phyloP scores from a whole-genome alignment of 2,329 filamentous ascomycete species.

The Penicillium sp. region DNA sequence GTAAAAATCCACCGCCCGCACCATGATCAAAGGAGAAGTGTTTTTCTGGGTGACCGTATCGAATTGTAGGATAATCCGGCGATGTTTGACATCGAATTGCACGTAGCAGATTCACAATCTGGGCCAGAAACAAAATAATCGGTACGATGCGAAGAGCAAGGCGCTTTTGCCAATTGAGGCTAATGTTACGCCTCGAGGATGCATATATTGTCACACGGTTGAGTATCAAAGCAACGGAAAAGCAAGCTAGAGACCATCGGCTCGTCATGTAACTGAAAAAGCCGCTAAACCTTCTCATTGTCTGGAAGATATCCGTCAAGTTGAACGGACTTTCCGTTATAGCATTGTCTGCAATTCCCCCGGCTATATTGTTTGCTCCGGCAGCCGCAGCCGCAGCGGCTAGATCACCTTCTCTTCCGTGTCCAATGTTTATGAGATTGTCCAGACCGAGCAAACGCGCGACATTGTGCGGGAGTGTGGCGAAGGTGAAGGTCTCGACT shows the following conservation, averaged over 20 bases:
- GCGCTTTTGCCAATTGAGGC: conserved; percentile 68
- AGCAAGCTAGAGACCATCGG: conserved; percentile 85
- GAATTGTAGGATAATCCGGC: conserved; percentile 63
- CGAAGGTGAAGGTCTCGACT: conserved; percentile 33
- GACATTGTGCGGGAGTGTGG: conserved; percentile 31
- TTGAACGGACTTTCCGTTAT: conserved; percentile 32
- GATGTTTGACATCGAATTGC: conserved; percentile 91
- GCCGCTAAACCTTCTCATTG: conserved; percentile 68
- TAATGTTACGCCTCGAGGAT: conserved; percentile 76
- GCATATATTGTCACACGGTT: conserved; percentile 94
- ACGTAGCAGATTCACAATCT: conserved; percentile 68
- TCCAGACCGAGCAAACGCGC: conserved; percentile 27
- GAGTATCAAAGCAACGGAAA: conserved; percentile 79
- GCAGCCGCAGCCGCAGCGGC: conserved; percentile 37
- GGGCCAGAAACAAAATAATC: conserved; percentile 64
- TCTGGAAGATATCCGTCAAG: conserved; percentile 45
- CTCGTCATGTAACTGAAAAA: conserved; percentile 88
- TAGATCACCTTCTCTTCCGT: conserved; percentile 33
- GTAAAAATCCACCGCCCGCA: conserved; percentile 64
- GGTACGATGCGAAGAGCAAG: conserved; percentile 67
- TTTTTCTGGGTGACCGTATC: conserved; percentile 65
- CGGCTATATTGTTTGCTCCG: conserved; percentile 30
- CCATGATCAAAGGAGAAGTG: conserved; percentile 66
- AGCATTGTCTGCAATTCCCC: conserved; percentile 30
- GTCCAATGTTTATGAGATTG: conserved; percentile 22